phyloP scores from a whole-genome alignment of 2,329 filamentous ascomycete genomes.

The Paecilomyces formosus region DNA sequence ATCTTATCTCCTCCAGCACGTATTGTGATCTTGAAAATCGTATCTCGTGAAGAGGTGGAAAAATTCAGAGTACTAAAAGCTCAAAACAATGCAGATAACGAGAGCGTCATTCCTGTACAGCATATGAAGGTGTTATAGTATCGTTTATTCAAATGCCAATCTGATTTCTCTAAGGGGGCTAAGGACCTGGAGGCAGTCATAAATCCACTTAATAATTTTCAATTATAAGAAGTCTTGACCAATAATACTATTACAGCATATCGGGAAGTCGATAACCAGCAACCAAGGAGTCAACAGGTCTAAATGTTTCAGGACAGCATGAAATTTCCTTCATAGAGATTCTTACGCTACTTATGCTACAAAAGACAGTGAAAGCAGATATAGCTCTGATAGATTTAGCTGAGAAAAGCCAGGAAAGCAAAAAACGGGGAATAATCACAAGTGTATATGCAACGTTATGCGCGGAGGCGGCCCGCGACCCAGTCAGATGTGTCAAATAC shows the following conservation, averaged over 20 bases:
- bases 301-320: background rate
- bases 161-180: background rate
- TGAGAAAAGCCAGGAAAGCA: background rate
- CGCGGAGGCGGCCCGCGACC: background rate
- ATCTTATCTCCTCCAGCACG: background rate
- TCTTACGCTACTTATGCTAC: background rate
- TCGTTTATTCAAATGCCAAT: background rate
- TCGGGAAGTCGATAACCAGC: background rate
- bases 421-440: background rate
- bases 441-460: background rate
- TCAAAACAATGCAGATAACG: background rate
- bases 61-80: background rate
- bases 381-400: background rate
- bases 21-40: background rate
- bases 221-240: too few species aligned
- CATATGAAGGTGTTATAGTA: background rate
- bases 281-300: background rate
- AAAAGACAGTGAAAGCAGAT: background rate
- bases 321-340: background rate
- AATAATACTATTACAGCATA: too few species aligned
- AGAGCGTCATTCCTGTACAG: background rate
- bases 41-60: background rate
- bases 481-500: background rate
- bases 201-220: background rate
- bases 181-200: background rate